These are phyloP conservation scores for Boletus insuetus DNA, from an alignment of 768 basidiomycete species.

Conservation along the genomic window DNA sequence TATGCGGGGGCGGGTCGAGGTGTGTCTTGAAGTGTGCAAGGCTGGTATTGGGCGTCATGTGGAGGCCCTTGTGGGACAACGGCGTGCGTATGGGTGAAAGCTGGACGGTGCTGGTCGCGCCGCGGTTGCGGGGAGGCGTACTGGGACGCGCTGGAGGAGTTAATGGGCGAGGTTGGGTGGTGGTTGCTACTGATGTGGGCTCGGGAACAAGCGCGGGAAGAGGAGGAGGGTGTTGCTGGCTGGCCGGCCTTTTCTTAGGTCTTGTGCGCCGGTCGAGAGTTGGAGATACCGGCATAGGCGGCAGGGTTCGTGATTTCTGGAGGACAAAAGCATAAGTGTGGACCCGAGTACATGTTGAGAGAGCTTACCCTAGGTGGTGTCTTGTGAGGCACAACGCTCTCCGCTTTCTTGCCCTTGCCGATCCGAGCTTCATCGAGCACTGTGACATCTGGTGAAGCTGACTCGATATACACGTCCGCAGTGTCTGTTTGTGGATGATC, in stretches of 20 bases:
- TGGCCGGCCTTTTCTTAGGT: slow-evolving; percentile 19
- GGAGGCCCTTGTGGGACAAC: slow-evolving; percentile 62
- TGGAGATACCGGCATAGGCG: slow-evolving; percentile 47
- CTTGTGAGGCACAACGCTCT: slow-evolving; percentile 13
- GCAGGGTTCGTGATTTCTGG: slow-evolving; percentile 38
- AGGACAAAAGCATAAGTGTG: not conserved
- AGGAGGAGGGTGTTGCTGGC: slow-evolving; percentile 16
- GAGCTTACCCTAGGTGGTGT: slow-evolving; percentile 29
- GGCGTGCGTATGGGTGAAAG: slow-evolving; percentile 66
- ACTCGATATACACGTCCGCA: slow-evolving; percentile 14
- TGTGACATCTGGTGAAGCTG: slow-evolving; percentile 12
- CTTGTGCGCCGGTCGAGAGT: slow-evolving; percentile 38
- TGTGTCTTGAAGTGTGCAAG: slow-evolving; percentile 68
- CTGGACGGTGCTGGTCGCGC: slow-evolving; percentile 31
- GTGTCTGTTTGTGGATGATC: slow-evolving; percentile 21
- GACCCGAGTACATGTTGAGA: not conserved
- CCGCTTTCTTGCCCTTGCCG: slow-evolving; percentile 19
- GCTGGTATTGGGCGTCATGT: slow-evolving; percentile 67
- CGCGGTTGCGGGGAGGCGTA: slow-evolving; percentile 36
- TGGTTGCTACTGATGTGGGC: slow-evolving; percentile 9
- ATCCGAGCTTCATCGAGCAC: slow-evolving; percentile 8
- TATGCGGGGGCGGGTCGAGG: slow-evolving; percentile 57
- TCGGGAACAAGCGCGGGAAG: slow-evolving; percentile 29
- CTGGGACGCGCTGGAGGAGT: slow-evolving; percentile 40
- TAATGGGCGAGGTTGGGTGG: slow-evolving; percentile 16